A percentile compares a stretch with the other conserved stretches of the same genome.
phyloP scores from a whole-genome alignment of 2,329 filamentous ascomycete genomes.

The Ramichloridium luteum region DNA sequence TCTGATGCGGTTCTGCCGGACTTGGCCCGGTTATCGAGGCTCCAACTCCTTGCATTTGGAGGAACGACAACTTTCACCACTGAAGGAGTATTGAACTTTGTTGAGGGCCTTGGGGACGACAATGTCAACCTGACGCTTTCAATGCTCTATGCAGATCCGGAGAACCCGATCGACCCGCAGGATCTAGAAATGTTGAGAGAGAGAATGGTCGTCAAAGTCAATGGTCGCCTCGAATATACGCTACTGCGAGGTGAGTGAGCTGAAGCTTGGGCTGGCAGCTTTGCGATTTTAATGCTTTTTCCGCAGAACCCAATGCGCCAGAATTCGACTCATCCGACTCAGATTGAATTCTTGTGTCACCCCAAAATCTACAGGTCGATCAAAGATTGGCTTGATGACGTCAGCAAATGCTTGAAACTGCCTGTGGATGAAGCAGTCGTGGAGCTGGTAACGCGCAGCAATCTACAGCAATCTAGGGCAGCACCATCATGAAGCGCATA shows the following conservation, averaged over 20 bases:
- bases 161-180: constrained; percentile 28
- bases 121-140: constrained; percentile 33
- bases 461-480: too few species aligned
- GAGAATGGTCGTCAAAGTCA: constrained; percentile 28
- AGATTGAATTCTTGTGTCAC: constrained; percentile 28
- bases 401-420: too few species aligned
- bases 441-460: too few species aligned
- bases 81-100: constrained; percentile 36
- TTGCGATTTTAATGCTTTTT: too few species aligned
- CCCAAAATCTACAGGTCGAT: too few species aligned
- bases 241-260: constrained; percentile 31
- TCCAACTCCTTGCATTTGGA: constrained; percentile 43
- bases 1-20: constrained; percentile 37
- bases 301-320: constrained; percentile 32
- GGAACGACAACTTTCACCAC: constrained; percentile 45
- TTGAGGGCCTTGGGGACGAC: constrained; percentile 28
- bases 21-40: constrained; percentile 35
- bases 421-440: too few species aligned
- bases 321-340: constrained; percentile 33
- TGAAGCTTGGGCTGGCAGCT: too few species aligned
- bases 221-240: constrained; percentile 33
- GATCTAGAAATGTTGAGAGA: constrained; percentile 29
- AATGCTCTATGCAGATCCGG: constrained; percentile 34
- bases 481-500: constrained; percentile 48
- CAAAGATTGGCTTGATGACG: too few species aligned